These are phyloP conservation scores for Castanea crenata DNA, from an alignment of 306 rosid species.

Conservation along the genomic window DNA sequence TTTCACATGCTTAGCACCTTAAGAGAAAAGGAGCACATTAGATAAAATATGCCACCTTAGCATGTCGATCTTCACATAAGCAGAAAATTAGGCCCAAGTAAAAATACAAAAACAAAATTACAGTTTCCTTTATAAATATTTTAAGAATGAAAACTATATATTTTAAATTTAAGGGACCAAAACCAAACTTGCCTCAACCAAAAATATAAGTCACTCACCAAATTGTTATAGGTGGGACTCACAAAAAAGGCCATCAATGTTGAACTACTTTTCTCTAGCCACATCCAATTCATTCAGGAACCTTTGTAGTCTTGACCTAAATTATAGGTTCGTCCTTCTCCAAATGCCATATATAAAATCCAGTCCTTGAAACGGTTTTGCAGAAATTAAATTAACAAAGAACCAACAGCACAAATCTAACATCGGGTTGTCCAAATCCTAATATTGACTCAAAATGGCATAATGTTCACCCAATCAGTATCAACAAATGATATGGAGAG, in stretches of 20 bases:
- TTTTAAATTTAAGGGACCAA: no score
- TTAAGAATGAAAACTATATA: no score
- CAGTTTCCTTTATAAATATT: no score
- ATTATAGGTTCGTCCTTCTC: background rate
- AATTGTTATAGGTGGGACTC: no score
- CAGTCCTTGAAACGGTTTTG: background rate
- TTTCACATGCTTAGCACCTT: no score
- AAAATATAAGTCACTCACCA: no score
- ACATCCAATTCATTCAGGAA: background rate
- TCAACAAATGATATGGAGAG: background rate
- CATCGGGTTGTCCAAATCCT: background rate
- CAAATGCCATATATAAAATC: background rate
- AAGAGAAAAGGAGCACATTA: no score
- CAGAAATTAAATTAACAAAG: background rate
- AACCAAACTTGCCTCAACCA: no score
- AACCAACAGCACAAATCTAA: background rate
- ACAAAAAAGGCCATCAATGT: background rate
- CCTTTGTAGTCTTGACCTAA: background rate
- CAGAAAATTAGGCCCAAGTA: no score
- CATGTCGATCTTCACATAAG: no score
- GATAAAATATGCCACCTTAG: no score
- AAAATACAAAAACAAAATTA: no score
- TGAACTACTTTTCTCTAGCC: background rate
- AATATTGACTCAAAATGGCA: background rate
- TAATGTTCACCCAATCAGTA: background rate